Conservation (phyloP, 2,329 filamentous ascomycete genomes). For the Diplodia corticola region DNA sequence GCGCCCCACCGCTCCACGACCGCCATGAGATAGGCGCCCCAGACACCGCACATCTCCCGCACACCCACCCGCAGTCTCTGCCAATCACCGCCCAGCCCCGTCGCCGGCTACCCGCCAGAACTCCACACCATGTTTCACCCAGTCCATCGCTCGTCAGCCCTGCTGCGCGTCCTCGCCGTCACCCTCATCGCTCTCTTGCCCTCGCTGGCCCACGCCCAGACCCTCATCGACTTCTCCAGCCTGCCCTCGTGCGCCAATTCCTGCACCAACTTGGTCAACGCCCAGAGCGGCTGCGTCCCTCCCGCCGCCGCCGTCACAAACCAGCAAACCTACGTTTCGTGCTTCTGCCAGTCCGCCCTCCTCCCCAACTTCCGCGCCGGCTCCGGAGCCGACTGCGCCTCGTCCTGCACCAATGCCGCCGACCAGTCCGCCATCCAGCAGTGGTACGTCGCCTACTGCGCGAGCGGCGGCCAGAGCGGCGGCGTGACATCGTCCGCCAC, state of each 20-base stretch:
- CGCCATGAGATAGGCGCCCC: constrained; percentile 16
- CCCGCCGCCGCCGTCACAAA: constrained; percentile 53
- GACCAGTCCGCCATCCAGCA: constrained; percentile 61
- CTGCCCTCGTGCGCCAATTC: constrained; percentile 40
- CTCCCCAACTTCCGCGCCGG: constrained; percentile 57
- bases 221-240: constrained; percentile 30
- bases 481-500: constrained; percentile 30
- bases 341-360: constrained; percentile 69
- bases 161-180: neutral
- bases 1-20: neutral
- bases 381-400: constrained; percentile 57
- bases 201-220: constrained; percentile 3
- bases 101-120: neutral
- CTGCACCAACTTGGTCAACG: constrained; percentile 44
- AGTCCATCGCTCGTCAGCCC: constrained; percentile 11
- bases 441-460: constrained; percentile 73
- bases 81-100: neutral
- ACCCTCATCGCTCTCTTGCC: neutral
- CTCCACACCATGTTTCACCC: constrained; percentile 16
- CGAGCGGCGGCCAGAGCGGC: neutral
- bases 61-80: neutral
- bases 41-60: constrained; percentile 12
- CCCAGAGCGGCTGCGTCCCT: constrained; percentile 70
- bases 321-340: constrained; percentile 60
- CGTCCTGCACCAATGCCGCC: constrained; percentile 54